Evolutionary conservation across 2,329 filamentous ascomycete genomes (phyloP).

Genomic region (Paraconiothyrium brasiliense): DNA sequence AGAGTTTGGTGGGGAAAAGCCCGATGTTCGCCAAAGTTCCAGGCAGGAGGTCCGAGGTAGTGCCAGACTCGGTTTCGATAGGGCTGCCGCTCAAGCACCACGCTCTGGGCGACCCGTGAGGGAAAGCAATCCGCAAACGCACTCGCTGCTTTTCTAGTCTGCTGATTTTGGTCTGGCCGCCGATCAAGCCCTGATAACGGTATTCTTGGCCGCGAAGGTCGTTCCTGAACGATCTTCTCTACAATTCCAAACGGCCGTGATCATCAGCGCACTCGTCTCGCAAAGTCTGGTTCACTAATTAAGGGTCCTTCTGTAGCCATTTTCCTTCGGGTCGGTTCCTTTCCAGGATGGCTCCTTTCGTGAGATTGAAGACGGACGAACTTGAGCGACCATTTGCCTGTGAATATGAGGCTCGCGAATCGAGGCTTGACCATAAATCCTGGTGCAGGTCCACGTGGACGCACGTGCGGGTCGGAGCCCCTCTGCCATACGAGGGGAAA

Average conservation of each 20-base stretch:
- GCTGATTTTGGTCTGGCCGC: not conserved
- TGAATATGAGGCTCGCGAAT: not conserved
- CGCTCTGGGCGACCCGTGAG: not conserved
- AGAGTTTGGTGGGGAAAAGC: not conserved
- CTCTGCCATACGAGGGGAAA: not conserved
- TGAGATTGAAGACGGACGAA: not conserved
- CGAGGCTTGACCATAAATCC: not conserved
- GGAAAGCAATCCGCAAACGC: not conserved
- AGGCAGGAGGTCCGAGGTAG: conserved; percentile 1
- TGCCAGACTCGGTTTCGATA: not conserved
- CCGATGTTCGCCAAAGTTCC: not conserved
- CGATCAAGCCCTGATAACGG: not conserved
- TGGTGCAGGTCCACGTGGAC: not conserved
- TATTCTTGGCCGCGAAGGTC: not conserved
- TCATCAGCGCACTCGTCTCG: not conserved
- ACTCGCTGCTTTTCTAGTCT: not conserved
- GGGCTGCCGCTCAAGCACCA: not conserved
- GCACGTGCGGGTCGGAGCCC: not conserved
- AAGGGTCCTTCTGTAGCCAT: not conserved
- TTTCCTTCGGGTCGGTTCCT: not conserved
- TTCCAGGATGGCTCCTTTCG: not conserved
- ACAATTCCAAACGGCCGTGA: not conserved
- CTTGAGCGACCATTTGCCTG: not conserved
- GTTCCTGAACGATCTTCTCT: not conserved
- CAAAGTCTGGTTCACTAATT: not conserved